phyloP scores from a whole-genome alignment of 371 early-diverging fungal species.

The Haplosporangium sp. region DNA sequence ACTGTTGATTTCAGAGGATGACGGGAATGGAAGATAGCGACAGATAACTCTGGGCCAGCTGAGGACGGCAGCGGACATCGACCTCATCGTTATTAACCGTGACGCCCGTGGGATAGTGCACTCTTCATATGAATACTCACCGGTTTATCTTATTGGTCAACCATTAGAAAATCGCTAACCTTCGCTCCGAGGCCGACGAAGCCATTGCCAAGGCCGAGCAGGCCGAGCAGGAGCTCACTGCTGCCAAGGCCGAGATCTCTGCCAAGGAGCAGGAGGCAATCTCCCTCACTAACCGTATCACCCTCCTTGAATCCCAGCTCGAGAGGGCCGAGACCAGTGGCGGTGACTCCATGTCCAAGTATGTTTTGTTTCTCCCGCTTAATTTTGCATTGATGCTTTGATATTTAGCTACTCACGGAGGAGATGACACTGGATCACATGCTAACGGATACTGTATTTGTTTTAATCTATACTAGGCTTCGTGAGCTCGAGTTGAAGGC shows the following conservation, averaged over 20 bases:
- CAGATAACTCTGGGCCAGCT: no score
- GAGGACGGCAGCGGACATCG: no score
- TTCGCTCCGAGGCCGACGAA: constrained; percentile 80
- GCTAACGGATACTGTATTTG: background rate
- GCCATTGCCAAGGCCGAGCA: constrained; percentile 75
- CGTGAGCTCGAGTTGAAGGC: constrained; percentile 42
- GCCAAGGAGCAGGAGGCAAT: constrained; percentile 45
- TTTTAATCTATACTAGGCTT: constrained; percentile 15
- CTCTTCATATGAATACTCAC: no score
- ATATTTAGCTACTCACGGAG: background rate
- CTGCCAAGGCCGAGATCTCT: constrained; percentile 70
- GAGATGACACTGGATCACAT: background rate
- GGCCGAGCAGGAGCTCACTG: constrained; percentile 72
- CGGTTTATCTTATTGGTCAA: no score
- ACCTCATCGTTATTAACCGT: no score
- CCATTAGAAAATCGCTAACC: constrained; percentile 72
- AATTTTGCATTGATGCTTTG: background rate
- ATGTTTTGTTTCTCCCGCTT: constrained; percentile 10
- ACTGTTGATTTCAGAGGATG: no score
- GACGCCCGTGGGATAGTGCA: no score
- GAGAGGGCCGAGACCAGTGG: constrained; percentile 68
- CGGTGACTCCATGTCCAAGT: constrained; percentile 34
- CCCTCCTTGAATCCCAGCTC: constrained; percentile 75
- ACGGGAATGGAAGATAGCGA: no score
- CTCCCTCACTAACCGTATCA: constrained; percentile 74